Conservation (phyloP, 805 yeast species). For the Candida mattraensis region DNA sequence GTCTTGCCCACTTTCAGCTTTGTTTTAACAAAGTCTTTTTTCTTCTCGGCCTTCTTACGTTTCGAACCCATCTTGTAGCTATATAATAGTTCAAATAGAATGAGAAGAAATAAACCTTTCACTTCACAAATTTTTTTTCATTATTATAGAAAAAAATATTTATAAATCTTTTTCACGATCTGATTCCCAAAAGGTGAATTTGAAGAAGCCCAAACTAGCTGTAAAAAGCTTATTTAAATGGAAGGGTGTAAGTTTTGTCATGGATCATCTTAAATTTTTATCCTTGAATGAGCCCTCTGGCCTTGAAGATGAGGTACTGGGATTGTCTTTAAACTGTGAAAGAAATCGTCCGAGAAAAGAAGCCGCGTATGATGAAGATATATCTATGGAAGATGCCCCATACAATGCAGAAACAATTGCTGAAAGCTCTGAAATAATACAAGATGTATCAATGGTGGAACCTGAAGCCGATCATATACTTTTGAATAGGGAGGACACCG, state of each 20-base stretch:
- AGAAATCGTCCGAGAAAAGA: not conserved
- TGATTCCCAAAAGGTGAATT: no score
- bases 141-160: no score
- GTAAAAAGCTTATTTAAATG: no score
- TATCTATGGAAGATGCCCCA: constrained; percentile 22
- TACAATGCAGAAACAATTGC: not conserved
- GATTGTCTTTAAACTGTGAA: constrained; percentile 9
- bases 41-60: constrained; percentile 61
- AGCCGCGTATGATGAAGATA: constrained; percentile 18
- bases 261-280: constrained; percentile 15
- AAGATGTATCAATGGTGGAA: constrained; percentile 4
- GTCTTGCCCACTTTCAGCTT: constrained; percentile 89
- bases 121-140: not conserved
- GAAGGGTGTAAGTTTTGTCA: not conserved
- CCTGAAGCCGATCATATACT: not conserved
- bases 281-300: constrained; percentile 14
- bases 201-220: no score
- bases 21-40: constrained; percentile 71
- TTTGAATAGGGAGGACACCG: no score
- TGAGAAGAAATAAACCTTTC: not conserved
- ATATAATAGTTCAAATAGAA: not conserved
- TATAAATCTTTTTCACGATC: not conserved
- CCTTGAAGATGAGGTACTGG: constrained; percentile 12
- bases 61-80: constrained; percentile 45
- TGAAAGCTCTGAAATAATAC: not conserved